Evolutionary conservation across 2,329 filamentous ascomycete species (phyloP), one percentile per base, ranked within the genome.

Genomic region (Aspergillus glaucus): DNA sequence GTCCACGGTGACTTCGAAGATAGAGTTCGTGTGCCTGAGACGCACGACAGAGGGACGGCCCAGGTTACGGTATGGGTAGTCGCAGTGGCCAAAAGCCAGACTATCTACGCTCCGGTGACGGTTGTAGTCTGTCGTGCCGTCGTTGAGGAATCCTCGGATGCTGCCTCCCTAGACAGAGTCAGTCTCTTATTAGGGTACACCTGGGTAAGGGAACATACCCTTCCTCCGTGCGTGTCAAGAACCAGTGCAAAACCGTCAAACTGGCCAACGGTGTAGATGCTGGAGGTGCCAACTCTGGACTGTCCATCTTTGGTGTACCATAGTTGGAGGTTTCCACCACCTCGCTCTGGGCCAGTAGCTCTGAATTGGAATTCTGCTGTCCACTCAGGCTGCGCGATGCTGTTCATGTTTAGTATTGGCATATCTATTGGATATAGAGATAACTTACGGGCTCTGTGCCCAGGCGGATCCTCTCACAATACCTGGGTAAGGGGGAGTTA

Each of bases 161-260:
- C 86, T 90, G 57, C 93, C 93, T 45, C 83, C 84, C 72, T 76
- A 48, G 4, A 19, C 14, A 26, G 32, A 36, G 34, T 59, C 41
- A 50, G 44, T 45, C n/a, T 30, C 43, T 37, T 39, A 42, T 39
- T 46, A 9, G 32, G 14, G 34, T 47, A 8, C 8, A 30, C 9
- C 34, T 44, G 12, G 3, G 10, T 9, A 3, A 15, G 21, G 4
- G 39, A 14, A 61, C 67, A 26, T 67, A 78, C 77, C 50, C 75
- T 75, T 57, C 88, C 86, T 47, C 87, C 86, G 62, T 93, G 86
- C 53, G 87, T 84, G 70, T 97, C 92, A 47, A 98, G 70, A 21
- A 94, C 85, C 49, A 98, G 74, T 30, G 82, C 91, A 57, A 98
- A 74, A n/a, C 93, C 93, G 60, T 97, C 92, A 61, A 95, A 98